Base-by-base conservation (phyloP, 2,329 filamentous ascomycete species). In the Drechmeria coniospora region DNA sequence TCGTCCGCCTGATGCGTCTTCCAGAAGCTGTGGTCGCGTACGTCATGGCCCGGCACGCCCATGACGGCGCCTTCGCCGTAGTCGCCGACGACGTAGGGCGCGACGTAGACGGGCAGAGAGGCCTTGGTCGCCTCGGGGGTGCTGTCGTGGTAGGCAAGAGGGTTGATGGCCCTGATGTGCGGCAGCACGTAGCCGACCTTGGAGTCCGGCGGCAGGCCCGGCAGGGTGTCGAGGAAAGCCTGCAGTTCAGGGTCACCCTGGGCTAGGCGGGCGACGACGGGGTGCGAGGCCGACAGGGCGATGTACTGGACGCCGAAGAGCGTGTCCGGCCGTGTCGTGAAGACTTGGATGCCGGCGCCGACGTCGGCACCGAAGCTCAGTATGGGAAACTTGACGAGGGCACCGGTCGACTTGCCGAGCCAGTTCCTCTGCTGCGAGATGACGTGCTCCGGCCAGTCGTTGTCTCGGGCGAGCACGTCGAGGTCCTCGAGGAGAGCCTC, bases 51-150 rank as follows among this genome's bases (percentile, higher is more conserved):
- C 0, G 84, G 84, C 6, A 92, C 84, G 23, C 84, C 84, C 83
- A 93, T 92, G 2, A 92, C 78, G 8, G 83, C 83, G 1, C 83
- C 83, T 38, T 84, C 79, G 11, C 83, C 82, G 40, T 92, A 90
- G 44, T 84, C 79, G 15, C 77, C 78, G 5, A 92, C 60, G 8
- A 92, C 84, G 45, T 92, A 92, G 0, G 82, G 76, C 8, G 84
- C 81, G 14, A 81, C 78, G 43, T 78, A 92, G 5, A 92, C 63
- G 1, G 83, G 82, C 5, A 92, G 41, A 6, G 65, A 61, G 37
- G 64, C 43, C 44, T 69, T 64, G 19, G 59, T 59, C 1, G 58
- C 55, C n/a, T 62, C 58, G 1, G 63, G 60, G 0, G 58, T 60
- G 1, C 54, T 47, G 6, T 63, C 58, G 21, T 67, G 56, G 26